Base-by-base conservation (phyloP, 768 basidiomycete genomes). In the Trametes villosa region DNA sequence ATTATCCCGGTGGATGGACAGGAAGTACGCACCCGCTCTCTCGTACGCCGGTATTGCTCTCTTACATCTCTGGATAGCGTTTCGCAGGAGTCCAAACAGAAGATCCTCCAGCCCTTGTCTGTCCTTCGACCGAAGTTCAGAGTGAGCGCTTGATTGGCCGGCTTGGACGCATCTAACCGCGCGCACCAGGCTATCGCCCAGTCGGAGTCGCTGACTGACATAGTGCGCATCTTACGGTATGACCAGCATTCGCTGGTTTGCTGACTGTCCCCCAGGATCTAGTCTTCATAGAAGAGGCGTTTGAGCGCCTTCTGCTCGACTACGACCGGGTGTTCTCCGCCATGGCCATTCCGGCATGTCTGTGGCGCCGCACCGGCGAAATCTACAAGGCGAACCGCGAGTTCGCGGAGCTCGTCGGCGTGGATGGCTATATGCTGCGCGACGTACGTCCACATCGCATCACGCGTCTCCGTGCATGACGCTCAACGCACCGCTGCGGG, bases 381-480 rank as follows among this genome's bases (percentile, higher is more conserved):
- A 98, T 98, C 64, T 98, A 98, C 81, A 98, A 98, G 74, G 96
- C 91, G 44, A 99, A 99, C 71, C 85, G 93, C 56, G 95, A 96
- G 75, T 98, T 99, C 72, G 88, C 94, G 7, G 92, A 94, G 68
- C 79, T 98, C 9, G 84, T 97, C 31, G 89, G 95, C 22, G 81
- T 97, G 30, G 92, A 94, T 58, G 90, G 92, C 38, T 86, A 86
- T 61, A 88, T 91, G 84, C 82, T 96, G 76, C 86, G 91, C n/a
- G 94, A 94, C 60, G 90, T 89, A 67, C 67, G 85, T 76, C 24
- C 24, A 34, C 13, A 18, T 26, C 52, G 17, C 2, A 34, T 41
- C 26, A 34, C 22, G n/a, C 34, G 29, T 40, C 7, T 29, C n/a
- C 33, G n/a, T 31, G 9, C 34, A 9, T 33, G 50, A 30, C 53